Percentiles rank a stretch among this genome's conserved stretches.
These are phyloP conservation scores for Inonotus hispidus DNA, from an alignment of 1,284 basidiomycete species.

Conservation along the genomic window DNA sequence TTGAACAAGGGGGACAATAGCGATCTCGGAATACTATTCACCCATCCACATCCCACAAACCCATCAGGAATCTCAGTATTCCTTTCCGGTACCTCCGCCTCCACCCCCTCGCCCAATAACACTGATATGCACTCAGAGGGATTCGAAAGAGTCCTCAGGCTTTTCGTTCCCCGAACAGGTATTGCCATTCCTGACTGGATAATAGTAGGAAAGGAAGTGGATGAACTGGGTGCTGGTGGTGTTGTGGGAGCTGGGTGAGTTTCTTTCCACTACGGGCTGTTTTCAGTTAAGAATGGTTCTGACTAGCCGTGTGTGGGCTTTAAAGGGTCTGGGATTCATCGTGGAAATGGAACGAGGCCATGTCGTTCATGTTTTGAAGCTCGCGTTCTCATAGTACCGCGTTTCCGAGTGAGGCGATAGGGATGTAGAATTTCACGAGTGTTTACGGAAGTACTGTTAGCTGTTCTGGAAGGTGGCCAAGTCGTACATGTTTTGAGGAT, in stretches of 20 bases:
- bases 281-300: not conserved
- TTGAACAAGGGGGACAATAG: not conserved
- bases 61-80: slow-evolving; percentile 43
- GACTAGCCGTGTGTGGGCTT: not conserved
- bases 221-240: slow-evolving; percentile 59
- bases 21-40: slow-evolving; percentile 52
- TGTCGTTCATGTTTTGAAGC: not conserved
- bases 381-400: no score
- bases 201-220: slow-evolving; percentile 47
- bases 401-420: no score
- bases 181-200: slow-evolving; percentile 73
- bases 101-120: not conserved
- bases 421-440: no score
- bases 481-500: no score
- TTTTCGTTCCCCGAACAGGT: slow-evolving; percentile 81
- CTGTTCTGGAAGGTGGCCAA: not conserved
- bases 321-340: slow-evolving; percentile 7
- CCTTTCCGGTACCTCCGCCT: slow-evolving; percentile 48
- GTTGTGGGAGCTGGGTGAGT: slow-evolving; percentile 65
- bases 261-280: not conserved
- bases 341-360: slow-evolving; percentile 14
- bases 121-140: slow-evolving; percentile 28
- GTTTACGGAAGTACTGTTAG: not conserved
- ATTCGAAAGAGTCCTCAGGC: slow-evolving; percentile 56
- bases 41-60: slow-evolving; percentile 59